Evolutionary conservation across 2,329 filamentous ascomycete genomes (phyloP).

Genomic region (Neonectria neomacrospora): DNA sequence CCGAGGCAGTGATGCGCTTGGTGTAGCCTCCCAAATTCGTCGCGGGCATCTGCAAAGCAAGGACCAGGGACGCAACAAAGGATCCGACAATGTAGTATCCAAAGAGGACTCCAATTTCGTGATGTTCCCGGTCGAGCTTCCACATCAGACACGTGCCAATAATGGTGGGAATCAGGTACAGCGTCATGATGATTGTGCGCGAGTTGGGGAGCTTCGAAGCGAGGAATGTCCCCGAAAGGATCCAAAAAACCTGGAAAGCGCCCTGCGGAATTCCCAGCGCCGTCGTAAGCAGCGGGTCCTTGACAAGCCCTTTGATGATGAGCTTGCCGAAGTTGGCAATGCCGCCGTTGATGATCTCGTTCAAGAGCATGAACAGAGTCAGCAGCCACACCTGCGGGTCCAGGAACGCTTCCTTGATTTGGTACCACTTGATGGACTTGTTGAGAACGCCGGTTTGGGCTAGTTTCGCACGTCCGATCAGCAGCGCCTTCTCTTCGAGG

Average conservation of each 20-base stretch:
- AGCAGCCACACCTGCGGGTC: conserved; percentile 64
- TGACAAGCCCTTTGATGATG: conserved; percentile 59
- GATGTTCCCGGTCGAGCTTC: conserved; percentile 53
- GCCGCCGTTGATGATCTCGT: conserved; percentile 63
- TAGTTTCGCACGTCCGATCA: conserved; percentile 68
- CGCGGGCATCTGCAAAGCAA: conserved; percentile 64
- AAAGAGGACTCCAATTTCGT: conserved; percentile 58
- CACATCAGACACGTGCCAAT: conserved; percentile 60
- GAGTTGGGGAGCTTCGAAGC: conserved; percentile 60
- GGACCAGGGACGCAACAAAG: conserved; percentile 63
- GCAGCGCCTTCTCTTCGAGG: conserved; percentile 50
- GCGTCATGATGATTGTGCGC: conserved; percentile 61
- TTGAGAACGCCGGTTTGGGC: conserved; percentile 59
- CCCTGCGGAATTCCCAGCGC: conserved; percentile 64
- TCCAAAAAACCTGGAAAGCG: conserved; percentile 61
- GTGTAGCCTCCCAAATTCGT: conserved; percentile 61
- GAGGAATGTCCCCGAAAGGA: conserved; percentile 61
- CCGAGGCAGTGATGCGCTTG: conserved; percentile 58
- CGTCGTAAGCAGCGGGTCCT: conserved; percentile 51
- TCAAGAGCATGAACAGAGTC: conserved; percentile 64
- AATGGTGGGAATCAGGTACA: conserved; percentile 62
- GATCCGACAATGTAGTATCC: conserved; percentile 62
- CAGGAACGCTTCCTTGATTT: conserved; percentile 58
- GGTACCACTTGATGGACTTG: conserved; percentile 56
- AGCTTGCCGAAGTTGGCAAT: conserved; percentile 65